Conservation (phyloP, 2,329 filamentous ascomycete genomes). For the Alternaria sp. region DNA sequence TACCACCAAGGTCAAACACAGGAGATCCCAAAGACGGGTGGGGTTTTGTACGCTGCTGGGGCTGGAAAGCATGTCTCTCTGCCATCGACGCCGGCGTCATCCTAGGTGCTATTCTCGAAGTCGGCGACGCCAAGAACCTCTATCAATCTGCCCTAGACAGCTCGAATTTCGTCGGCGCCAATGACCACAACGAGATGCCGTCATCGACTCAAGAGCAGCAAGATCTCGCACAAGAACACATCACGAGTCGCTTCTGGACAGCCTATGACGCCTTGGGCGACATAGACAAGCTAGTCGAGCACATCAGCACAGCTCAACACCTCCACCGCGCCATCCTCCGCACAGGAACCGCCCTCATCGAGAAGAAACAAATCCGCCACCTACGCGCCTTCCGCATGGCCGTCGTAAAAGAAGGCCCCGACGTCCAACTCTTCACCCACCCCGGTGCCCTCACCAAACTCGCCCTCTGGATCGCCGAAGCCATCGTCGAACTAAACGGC, state of each 20-base stretch:
- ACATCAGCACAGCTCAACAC: slow-evolving; percentile 84
- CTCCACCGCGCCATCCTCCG: slow-evolving; percentile 92
- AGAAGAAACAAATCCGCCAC: slow-evolving; percentile 93
- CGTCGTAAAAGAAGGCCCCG: slow-evolving; percentile 92
- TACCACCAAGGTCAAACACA: slow-evolving; percentile 71
- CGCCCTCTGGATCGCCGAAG: slow-evolving; percentile 92
- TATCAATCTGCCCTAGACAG: slow-evolving; percentile 44
- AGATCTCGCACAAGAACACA: slow-evolving; percentile 55
- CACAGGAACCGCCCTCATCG: slow-evolving; percentile 87
- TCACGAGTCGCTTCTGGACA: slow-evolving; percentile 64
- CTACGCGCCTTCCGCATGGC: slow-evolving; percentile 93
- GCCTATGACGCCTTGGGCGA: slow-evolving; percentile 65
- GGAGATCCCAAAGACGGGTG: slow-evolving; percentile 85
- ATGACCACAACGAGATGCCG: slow-evolving; percentile 39
- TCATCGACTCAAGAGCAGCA: slow-evolving; percentile 32
- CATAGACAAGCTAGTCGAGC: slow-evolving; percentile 75
- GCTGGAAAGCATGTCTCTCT: slow-evolving; percentile 92
- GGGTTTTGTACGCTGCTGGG: slow-evolving; percentile 98
- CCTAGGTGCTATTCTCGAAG: slow-evolving; percentile 89
- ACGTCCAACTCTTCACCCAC: slow-evolving; percentile 89
- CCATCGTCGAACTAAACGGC: slow-evolving; percentile 86
- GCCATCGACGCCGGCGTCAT: slow-evolving; percentile 95
- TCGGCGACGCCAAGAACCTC: slow-evolving; percentile 68
- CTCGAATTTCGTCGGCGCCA: slow-evolving; percentile 40
- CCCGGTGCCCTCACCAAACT: slow-evolving; percentile 92